phyloP scores from a whole-genome alignment of 306 rosid genomes.

The Abrus pulchellus region DNA sequence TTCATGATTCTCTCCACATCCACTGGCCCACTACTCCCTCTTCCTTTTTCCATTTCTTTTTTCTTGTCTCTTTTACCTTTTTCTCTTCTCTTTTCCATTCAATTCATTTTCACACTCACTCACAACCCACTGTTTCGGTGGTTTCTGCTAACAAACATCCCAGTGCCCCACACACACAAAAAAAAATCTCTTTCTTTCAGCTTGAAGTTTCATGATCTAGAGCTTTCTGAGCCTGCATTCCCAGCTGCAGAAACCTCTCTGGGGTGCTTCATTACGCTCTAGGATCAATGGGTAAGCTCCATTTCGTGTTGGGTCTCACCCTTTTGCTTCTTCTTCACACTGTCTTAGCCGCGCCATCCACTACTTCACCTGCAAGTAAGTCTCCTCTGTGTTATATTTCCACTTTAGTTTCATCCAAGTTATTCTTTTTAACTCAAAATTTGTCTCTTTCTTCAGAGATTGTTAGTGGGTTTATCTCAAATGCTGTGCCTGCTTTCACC shows the following conservation, averaged over 20 bases:
- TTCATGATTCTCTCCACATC: conserved; percentile 43
- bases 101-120: not conserved
- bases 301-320: conserved; percentile 51
- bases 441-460: conserved; percentile 65
- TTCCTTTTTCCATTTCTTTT: conserved; percentile 43
- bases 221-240: conserved; percentile 47
- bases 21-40: conserved; percentile 47
- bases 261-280: conserved; percentile 35
- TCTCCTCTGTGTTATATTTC: not conserved
- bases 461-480: conserved; percentile 73
- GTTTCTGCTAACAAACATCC: conserved; percentile 4
- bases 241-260: conserved; percentile 18
- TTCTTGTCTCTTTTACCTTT: conserved; percentile 53
- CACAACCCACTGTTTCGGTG: conserved; percentile 28
- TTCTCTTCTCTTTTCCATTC: conserved; percentile 21
- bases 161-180: not conserved
- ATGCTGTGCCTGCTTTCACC: conserved; percentile 67
- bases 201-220: conserved; percentile 47
- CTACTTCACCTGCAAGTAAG: conserved; percentile 75
- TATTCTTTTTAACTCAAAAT: conserved; percentile 25
- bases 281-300: conserved; percentile 61
- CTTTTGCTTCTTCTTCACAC: conserved; percentile 56
- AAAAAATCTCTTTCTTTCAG: not conserved
- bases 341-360: conserved; percentile 61
- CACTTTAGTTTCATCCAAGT: conserved; percentile 23